Base-by-base conservation (phyloP, 2,329 filamentous ascomycete genomes). In the Aspergillus awamori region DNA sequence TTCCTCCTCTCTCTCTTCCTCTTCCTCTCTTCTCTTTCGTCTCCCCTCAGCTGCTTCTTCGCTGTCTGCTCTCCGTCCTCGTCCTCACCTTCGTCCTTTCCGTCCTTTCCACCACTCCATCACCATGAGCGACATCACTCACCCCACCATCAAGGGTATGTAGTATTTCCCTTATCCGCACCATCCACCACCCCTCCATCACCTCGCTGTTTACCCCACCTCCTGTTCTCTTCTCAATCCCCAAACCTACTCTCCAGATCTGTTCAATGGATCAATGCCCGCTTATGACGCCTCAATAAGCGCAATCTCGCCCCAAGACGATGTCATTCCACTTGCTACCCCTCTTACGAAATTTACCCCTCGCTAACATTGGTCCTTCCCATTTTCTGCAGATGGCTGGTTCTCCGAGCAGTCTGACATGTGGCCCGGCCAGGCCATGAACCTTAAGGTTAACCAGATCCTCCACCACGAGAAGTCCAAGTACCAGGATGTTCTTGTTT, bases 341-440 rank as follows among this genome's bases (percentile, higher is more conserved):
- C 15, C 39, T 26, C 33, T 26, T 33, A 30, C 53, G 26, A 53
- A 36, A 36, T 36, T 36, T 30, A 30, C 47, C 13, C 28, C 7
- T 47, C 43, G 41, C 62, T 57, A 62, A 68, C 33, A 36, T 13
- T 36, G 33, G 33, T 4, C 60, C 20, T 49, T 53, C n/a, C 59
- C 52, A 38, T 59, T 54, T 49, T 62, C 15, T 70, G 22, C 39
- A 97, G 95, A 98, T 97, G 95, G 94, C 83, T 99, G 95, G 95
- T 99, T 99, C 90, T 91, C 93, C 80, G 95, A 99, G 84, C 93
- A 97, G 82, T 96, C 91, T 72, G 84, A 95, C 77, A 98, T 99
- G 94, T 99, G 95, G 95, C 94, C 95, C 65, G 92, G 95, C 79
- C 95, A 98, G 84, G 95, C 95, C 78, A 98, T 98, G 94, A 97